phyloP scores from a whole-genome alignment of 2,329 filamentous ascomycete genomes.

The Botrytis aclada region DNA sequence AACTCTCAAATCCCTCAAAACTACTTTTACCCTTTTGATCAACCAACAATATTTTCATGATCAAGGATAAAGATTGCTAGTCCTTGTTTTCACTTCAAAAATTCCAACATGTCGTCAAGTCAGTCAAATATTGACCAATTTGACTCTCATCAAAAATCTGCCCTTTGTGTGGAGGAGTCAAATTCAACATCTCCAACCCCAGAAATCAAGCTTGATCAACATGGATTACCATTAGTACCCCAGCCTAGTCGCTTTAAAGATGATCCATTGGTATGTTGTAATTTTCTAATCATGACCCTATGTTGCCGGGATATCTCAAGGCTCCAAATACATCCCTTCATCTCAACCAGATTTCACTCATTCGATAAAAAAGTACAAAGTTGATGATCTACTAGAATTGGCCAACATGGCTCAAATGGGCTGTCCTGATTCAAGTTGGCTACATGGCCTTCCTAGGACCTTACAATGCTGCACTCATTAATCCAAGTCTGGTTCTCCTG shows the following conservation, averaged over 20 bases:
- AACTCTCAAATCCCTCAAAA: neutral
- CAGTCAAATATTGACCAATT: conserved; percentile 11
- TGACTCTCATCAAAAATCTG: conserved; percentile 4
- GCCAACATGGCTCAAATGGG: conserved; percentile 37
- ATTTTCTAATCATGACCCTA: neutral
- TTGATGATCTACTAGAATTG: conserved; percentile 31
- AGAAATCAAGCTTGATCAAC: conserved; percentile 26
- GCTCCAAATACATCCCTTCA: conserved; percentile 2
- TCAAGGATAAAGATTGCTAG: neutral
- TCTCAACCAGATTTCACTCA: conserved; percentile 2
- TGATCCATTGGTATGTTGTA: conserved; percentile 33
- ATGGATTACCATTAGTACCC: conserved; percentile 34
- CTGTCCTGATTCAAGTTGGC: conserved; percentile 35
- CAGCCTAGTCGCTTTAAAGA: conserved; percentile 36
- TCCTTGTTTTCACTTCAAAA: neutral
- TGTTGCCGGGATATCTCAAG: neutral
- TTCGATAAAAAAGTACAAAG: neutral
- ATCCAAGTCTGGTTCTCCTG: conserved; percentile 35
- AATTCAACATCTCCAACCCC: conserved; percentile 11
- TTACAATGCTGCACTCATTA: conserved; percentile 35
- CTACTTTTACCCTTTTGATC: neutral
- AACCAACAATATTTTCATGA: neutral
- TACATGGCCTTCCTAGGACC: conserved; percentile 37
- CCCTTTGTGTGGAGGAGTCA: conserved; percentile 17
- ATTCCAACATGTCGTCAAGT: conserved; percentile 5